phyloP scores from a whole-genome alignment of 2,329 filamentous ascomycete genomes.

The Xylogone sp. region DNA sequence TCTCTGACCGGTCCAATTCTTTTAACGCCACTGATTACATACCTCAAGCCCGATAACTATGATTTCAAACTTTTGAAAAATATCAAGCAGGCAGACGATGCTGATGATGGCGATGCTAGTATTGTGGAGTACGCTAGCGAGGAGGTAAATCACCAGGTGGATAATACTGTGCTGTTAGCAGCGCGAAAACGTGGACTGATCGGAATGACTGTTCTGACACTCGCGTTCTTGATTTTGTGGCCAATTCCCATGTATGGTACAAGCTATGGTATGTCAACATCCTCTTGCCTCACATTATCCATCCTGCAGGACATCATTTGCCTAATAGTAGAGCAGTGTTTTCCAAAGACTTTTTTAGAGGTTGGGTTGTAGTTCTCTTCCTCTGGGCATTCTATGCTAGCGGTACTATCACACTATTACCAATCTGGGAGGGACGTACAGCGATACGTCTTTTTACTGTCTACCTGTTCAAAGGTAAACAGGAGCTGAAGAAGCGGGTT shows the following conservation, averaged over 20 bases:
- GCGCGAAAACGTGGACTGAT: conserved; percentile 13
- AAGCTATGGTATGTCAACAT: conserved; percentile 10
- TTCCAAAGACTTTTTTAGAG: conserved; percentile 19
- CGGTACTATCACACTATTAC: conserved; percentile 17
- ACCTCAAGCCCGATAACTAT: conserved; percentile 17
- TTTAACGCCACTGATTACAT: conserved; percentile 19
- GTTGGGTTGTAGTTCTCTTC: conserved; percentile 22
- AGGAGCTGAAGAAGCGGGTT: not conserved
- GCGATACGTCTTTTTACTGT: conserved; percentile 3
- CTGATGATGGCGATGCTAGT: conserved; percentile 6
- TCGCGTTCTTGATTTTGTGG: conserved; percentile 18
- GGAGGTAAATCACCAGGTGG: conserved; percentile 6
- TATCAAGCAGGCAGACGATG: conserved; percentile 9
- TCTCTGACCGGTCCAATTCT: conserved; percentile 15
- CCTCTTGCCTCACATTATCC: too few species aligned
- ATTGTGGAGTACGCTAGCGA: not conserved
- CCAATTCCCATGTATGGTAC: conserved; percentile 21
- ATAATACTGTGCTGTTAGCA: conserved; percentile 11
- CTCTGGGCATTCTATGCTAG: conserved; percentile 21
- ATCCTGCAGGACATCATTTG: too few species aligned
- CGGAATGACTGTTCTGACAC: conserved; percentile 14
- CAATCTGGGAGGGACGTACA: conserved; percentile 17
- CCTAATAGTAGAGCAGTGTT: conserved; percentile 3
- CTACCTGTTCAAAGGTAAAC: conserved; percentile 5
- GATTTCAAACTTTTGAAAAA: conserved; percentile 19